phyloP scores from a whole-genome alignment of 208 protist genomes.

The Wallacemonas rigidus region DNA sequence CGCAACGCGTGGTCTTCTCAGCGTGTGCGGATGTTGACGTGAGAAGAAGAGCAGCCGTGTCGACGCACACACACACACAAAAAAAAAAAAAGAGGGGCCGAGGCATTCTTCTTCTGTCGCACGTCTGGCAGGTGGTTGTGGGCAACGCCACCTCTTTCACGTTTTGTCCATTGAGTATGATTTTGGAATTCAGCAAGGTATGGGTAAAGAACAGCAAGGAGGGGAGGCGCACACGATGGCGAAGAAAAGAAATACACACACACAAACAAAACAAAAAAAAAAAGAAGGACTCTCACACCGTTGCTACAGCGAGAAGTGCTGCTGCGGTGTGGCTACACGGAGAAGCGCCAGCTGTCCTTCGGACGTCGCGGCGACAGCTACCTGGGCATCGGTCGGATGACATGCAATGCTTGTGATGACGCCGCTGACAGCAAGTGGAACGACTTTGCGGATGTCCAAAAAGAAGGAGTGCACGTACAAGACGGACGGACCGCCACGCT shows the following conservation, averaged over 20 bases:
- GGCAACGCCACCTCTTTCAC: too few relatives aligned
- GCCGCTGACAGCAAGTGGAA: constrained; percentile 39
- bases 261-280: neutral
- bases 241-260: neutral
- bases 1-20: too few relatives aligned
- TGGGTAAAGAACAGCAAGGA: too few relatives aligned
- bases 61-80: too few relatives aligned
- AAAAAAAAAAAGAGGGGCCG: too few relatives aligned
- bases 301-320: constrained; percentile 16
- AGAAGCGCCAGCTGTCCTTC: constrained; percentile 35
- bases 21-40: too few relatives aligned
- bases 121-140: too few relatives aligned
- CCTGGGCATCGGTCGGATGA: constrained; percentile 67
- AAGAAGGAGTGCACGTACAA: constrained; percentile 83
- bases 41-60: too few relatives aligned
- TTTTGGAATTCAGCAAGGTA: too few relatives aligned
- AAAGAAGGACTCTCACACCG: neutral
- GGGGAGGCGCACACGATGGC: too few relatives aligned
- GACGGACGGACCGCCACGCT: constrained; percentile 16
- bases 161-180: too few relatives aligned
- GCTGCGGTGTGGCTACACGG: constrained; percentile 12
- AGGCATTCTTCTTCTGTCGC: too few relatives aligned
- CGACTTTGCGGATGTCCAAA: constrained; percentile 48
- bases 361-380: constrained; percentile 54
- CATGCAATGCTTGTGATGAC: constrained; percentile 47